Base-by-base conservation (phyloP, 2,329 filamentous ascomycete genomes). In the Corynespora cassiicola region DNA sequence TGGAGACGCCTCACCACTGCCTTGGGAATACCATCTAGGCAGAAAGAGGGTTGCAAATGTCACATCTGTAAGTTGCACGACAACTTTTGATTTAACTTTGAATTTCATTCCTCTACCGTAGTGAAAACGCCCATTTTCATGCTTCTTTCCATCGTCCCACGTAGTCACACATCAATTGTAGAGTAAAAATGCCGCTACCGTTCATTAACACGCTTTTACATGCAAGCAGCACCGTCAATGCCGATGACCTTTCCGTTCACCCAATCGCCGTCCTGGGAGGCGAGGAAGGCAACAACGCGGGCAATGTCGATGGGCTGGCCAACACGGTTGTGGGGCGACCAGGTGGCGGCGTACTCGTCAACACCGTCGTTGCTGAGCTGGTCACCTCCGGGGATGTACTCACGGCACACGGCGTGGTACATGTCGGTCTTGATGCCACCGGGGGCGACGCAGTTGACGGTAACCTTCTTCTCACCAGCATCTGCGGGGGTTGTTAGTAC, bases 221-320 rank as follows among this genome's bases (percentile, higher is more conserved):
- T 70, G 63, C 66, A 70, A 43, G 68, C 68, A 54, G 66, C 68
- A 25, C 68, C 68, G 35, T 70, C 67, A 37, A 75, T 74, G 46
- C 74, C 75, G 48, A 77, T 74, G 59, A 78, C 72, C 70, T 78
- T 78, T 61, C 75, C 75, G 61, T 77, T 78, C 44, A 78, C 70
- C 76, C 61, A 77, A 59, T 85, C 73, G 63, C 80, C 64, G 66
- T 83, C 68, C 72, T 84, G 69, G 63, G 78, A 66, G 54, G 81
- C 63, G 66, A 84, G 54, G 75, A 80, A 73, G 70, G 78, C 81
- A 39, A 84, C 82, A 12, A 84, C 81, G 45, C 82, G 79, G 47
- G 83, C 84, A 63, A 87, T 81, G 61, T 86, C 84, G 59, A 84
- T 79, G 40, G 83, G 83, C 49, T 85, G 80, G 51, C 83, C 83